Base-by-base conservation (phyloP, 192 early-diverging fungal species). In the Coemansia reversa region DNA sequence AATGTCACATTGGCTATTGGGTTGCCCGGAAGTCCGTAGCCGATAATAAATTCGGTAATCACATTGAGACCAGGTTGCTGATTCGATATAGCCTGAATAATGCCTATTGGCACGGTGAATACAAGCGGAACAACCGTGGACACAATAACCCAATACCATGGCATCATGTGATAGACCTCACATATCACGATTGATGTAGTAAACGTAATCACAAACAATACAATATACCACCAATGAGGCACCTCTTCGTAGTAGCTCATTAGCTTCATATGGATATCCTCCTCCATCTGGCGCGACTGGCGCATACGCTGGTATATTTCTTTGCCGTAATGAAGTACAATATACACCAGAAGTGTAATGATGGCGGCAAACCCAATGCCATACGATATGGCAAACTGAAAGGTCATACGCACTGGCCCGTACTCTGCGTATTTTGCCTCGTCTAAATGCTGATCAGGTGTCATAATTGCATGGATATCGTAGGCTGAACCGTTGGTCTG, bases 1-100 rank as follows among this genome's bases (percentile, higher is more conserved):
- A 93, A 96, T 3, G 89, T 86, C 35, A 93, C 87, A 54, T 93
- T 92, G 64, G 87, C 88, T 33, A 94, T 88, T 14, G 91, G 85
- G 56, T 94, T 76, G 23, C 93, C 94, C 7, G 92, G 91, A 45
- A 88, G 71, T 5, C 90, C 81, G 58, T 89, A 90, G 60, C 94
- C 94, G 51, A 87, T 89, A 58, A 94, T 84, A 60, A 93, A 88
- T 81, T 96, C 91, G 47, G 89, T 90, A 24, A 94, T 82, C 42
- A 96, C 87, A 77, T 96, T 94, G 27, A 93, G 78, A 28, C 88
- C 87, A 18, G 92, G 85, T 53, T 85, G 82, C 60, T 84, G 82
- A 66, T 94, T 94, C 19, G 92, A 88, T 19, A 94, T 84, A 7
- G 89, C 89, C 53, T 81, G 76, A 62, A 96, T 87, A 25, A 94